Conservation (phyloP, 2,329 filamentous ascomycete species). For the Cyphellophora attinorum region DNA sequence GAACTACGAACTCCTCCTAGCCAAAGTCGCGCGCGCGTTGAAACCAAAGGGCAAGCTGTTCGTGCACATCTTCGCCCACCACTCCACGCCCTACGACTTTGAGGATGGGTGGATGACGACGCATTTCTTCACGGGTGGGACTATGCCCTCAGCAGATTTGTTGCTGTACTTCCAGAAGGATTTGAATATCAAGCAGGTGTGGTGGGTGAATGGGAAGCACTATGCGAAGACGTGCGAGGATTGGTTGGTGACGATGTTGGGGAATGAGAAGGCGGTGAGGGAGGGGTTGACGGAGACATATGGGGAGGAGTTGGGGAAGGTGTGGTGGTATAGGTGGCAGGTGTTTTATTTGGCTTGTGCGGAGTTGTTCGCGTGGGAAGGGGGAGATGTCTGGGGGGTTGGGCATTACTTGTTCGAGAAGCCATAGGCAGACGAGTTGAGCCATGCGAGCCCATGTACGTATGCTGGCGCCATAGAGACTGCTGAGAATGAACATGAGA, state of each 20-base stretch:
- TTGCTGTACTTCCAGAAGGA: slow-evolving; percentile 58
- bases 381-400: slow-evolving; percentile 60
- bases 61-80: slow-evolving; percentile 59
- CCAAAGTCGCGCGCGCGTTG: slow-evolving; percentile 51
- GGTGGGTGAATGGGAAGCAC: slow-evolving; percentile 61
- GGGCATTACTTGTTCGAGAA: slow-evolving; percentile 60
- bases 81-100: slow-evolving; percentile 58
- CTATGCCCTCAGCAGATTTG: slow-evolving; percentile 60
- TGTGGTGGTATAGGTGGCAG: slow-evolving; percentile 63
- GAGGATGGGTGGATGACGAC: slow-evolving; percentile 66
- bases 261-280: slow-evolving; percentile 52
- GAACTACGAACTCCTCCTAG: slow-evolving; percentile 59
- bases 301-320: slow-evolving; percentile 47
- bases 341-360: slow-evolving; percentile 64
- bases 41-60: slow-evolving; percentile 60
- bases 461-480: no score
- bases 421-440: no score
- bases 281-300: slow-evolving; percentile 57
- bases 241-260: slow-evolving; percentile 23
- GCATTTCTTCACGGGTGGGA: slow-evolving; percentile 64
- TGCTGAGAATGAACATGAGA: no score
- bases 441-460: no score
- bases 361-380: slow-evolving; percentile 57
- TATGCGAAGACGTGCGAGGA: slow-evolving; percentile 62
- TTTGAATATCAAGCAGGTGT: slow-evolving; percentile 51